phyloP scores from a whole-genome alignment of 2,329 filamentous ascomycete species.

The Xylariomycetidae sp. region DNA sequence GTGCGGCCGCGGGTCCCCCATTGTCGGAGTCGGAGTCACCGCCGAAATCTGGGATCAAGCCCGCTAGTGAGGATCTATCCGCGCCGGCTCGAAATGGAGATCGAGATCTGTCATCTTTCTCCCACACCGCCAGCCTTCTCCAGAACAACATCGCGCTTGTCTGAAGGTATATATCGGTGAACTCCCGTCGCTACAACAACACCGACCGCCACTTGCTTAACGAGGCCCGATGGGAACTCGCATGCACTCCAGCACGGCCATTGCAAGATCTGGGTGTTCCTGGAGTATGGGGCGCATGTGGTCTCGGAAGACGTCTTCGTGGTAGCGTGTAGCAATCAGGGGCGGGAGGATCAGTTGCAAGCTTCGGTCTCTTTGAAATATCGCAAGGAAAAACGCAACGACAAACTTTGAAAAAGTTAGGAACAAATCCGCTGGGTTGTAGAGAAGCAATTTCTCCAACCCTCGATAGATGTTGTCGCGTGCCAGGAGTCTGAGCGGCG shows the following conservation, averaged over 20 bases:
- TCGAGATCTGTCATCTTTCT: no score
- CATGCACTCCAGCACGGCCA: slow-evolving; percentile 5
- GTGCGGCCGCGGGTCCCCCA: no score
- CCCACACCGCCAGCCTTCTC: no score
- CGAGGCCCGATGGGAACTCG: slow-evolving; percentile 1
- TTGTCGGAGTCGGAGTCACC: no score
- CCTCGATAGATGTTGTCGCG: slow-evolving; percentile 24
- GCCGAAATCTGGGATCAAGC: no score
- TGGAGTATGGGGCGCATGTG: slow-evolving; percentile 6
- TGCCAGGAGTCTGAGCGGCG: slow-evolving; percentile 24
- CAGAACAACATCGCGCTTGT: slow-evolving; percentile 4
- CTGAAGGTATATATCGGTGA: neutral
- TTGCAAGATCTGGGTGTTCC: slow-evolving; percentile 4
- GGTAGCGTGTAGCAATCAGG: slow-evolving; percentile 8
- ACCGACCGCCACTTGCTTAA: neutral
- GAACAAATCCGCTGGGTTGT: slow-evolving; percentile 4
- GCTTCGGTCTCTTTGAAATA: slow-evolving; percentile 9
- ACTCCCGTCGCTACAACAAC: neutral
- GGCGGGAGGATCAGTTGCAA: slow-evolving; percentile 13
- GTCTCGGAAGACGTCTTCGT: slow-evolving; percentile 5
- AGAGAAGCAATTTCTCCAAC: slow-evolving; percentile 8
- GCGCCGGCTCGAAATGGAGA: no score
- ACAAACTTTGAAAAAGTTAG: slow-evolving; percentile 15
- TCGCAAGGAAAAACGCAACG: slow-evolving; percentile 20
- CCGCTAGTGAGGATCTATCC: no score